Conservation (phyloP, 1,139 yeast species). For the Yamadazyma epiphylla region DNA sequence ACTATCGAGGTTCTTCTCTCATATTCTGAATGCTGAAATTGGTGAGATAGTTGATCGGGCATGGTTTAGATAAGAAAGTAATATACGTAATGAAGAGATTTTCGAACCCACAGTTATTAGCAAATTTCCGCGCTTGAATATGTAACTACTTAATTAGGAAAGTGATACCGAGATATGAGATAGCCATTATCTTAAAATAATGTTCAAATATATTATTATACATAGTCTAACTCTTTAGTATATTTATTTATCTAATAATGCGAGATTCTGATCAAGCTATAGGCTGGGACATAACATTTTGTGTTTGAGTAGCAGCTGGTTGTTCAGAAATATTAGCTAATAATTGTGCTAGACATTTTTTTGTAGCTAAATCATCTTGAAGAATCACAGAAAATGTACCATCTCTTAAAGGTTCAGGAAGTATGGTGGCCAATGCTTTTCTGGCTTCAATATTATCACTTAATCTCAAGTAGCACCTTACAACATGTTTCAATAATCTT, state of each 20-base stretch:
- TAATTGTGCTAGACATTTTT: slow-evolving; percentile 80
- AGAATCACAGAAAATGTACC: slow-evolving; percentile 82
- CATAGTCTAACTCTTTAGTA: too few species aligned
- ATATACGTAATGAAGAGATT: too few species aligned
- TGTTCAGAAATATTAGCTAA: slow-evolving; percentile 59
- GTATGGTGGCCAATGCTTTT: slow-evolving; percentile 74
- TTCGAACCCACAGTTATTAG: too few species aligned
- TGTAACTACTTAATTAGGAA: too few species aligned
- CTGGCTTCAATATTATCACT: slow-evolving; percentile 91
- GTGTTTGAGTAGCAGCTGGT: slow-evolving; percentile 1
- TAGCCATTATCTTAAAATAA: too few species aligned
- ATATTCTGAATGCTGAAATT: slow-evolving; percentile 45
- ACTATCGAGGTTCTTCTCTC: slow-evolving; percentile 52
- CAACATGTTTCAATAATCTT: slow-evolving; percentile 86
- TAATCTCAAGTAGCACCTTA: slow-evolving; percentile 85
- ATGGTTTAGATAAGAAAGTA: too few species aligned
- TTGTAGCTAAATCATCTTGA: slow-evolving; percentile 85
- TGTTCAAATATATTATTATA: too few species aligned
- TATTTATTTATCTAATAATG: too few species aligned
- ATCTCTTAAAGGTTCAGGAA: slow-evolving; percentile 86
- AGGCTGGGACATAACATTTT: slow-evolving; percentile 3
- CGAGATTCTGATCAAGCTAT: too few species aligned
- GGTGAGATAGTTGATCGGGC: slow-evolving; percentile 28
- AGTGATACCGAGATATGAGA: too few species aligned
- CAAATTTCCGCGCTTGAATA: neutral